Conservation (phyloP, 192 early-diverging fungal species). For the Chytriomyces confervae region DNA sequence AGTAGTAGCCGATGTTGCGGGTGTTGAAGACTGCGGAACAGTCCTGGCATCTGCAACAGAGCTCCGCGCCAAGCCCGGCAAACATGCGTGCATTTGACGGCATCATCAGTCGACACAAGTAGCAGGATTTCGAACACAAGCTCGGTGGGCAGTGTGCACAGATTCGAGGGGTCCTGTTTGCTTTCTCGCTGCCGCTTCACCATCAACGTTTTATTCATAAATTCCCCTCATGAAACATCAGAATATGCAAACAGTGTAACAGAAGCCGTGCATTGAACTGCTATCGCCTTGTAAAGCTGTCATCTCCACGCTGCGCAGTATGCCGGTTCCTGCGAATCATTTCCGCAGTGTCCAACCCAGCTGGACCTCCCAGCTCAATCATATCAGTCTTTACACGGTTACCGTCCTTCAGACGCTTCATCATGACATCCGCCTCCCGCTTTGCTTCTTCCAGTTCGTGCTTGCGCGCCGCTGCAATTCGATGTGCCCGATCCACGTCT, state of each 20-base stretch:
- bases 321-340: constrained; percentile 51
- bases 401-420: constrained; percentile 29
- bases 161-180: no score
- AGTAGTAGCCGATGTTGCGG: no score
- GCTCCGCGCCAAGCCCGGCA: no score
- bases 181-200: no score
- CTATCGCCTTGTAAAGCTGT: not conserved
- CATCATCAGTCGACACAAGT: no score
- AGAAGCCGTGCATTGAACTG: not conserved
- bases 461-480: constrained; percentile 35
- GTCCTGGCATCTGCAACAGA: no score
- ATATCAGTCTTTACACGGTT: constrained; percentile 27
- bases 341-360: constrained; percentile 41
- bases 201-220: not conserved
- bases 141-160: no score
- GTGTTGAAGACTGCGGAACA: no score
- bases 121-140: no score
- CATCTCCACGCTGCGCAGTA: constrained; percentile 39
- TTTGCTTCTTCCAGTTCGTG: constrained; percentile 40
- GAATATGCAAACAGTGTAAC: not conserved
- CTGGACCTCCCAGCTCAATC: constrained; percentile 41
- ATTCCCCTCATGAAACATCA: not conserved
- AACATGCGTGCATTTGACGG: no score
- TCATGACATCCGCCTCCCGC: constrained; percentile 35
- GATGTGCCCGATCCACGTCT: constrained; percentile 34